A percentile compares a stretch with the other conserved stretches of the same genome.
Conservation (phyloP, 1,139 yeast species). For the Martiniozyma asiatica region DNA sequence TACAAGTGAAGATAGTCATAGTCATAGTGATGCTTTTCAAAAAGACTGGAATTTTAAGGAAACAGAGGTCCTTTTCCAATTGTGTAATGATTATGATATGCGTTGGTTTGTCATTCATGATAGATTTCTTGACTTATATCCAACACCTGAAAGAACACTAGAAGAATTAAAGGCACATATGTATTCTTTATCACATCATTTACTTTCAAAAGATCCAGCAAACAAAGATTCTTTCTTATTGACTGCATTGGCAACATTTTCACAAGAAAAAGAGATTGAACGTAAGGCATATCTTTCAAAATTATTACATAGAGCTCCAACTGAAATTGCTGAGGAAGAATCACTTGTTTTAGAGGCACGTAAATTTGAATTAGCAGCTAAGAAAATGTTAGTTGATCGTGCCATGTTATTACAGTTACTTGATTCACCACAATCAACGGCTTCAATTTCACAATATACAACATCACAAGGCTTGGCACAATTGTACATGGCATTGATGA, state of each 20-base stretch:
- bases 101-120: conserved; percentile 83
- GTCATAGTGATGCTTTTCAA: background rate
- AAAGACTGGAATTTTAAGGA: conserved; percentile 64
- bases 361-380: conserved; percentile 85
- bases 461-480: conserved; percentile 87
- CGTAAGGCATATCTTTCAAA: conserved; percentile 74
- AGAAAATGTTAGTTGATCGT: conserved; percentile 76
- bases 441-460: conserved; percentile 63
- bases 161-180: conserved; percentile 83
- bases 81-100: conserved; percentile 64
- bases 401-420: conserved; percentile 64
- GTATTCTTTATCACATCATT: conserved; percentile 44
- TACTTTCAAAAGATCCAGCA: conserved; percentile 26
- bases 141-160: conserved; percentile 26
- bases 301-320: conserved; percentile 74
- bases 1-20: conserved; percentile 51
- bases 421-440: conserved; percentile 82
- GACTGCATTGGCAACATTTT: conserved; percentile 38
- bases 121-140: conserved; percentile 37
- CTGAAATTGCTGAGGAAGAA: conserved; percentile 97
- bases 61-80: conserved; percentile 60
- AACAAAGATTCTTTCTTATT: conserved; percentile 40
- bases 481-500: conserved; percentile 67
- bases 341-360: conserved; percentile 87
- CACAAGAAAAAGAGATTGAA: conserved; percentile 56